Evolutionary conservation across 192 early-diverging fungal species (phyloP).

Genomic region (Mortierella alpina): DNA sequence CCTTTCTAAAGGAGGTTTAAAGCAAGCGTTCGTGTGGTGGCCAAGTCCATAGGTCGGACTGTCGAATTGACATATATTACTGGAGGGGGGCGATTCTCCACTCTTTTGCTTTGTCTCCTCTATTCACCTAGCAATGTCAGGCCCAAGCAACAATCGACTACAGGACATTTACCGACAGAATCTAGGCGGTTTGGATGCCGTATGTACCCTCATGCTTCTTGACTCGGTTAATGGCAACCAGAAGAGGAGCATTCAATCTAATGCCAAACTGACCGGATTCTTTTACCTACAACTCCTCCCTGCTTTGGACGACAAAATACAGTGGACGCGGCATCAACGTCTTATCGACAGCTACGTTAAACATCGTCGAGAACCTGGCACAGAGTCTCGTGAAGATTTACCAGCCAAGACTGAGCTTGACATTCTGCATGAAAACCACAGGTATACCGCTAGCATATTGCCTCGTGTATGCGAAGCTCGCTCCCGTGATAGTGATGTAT

Average conservation of each 20-base stretch:
- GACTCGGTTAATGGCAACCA: too few species aligned
- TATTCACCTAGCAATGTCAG: background rate
- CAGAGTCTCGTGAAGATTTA: background rate
- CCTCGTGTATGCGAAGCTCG: background rate
- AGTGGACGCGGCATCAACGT: constrained; percentile 68
- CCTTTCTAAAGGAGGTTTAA: background rate
- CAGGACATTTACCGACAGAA: constrained; percentile 51
- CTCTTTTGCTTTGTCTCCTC: background rate
- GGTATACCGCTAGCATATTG: constrained; percentile 45
- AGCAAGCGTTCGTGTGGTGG: background rate
- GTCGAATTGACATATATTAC: too few species aligned
- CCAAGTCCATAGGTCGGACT: too few species aligned
- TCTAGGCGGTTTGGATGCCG: constrained; percentile 58
- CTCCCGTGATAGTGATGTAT: background rate
- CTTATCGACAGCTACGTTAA: constrained; percentile 68
- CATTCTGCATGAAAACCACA: constrained; percentile 77
- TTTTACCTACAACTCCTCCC: background rate
- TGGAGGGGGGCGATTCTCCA: background rate
- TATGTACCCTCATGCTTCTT: constrained; percentile 16
- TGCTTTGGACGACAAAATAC: background rate
- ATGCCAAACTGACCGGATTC: background rate
- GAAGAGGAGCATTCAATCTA: too few species aligned
- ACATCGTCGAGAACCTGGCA: constrained; percentile 42
- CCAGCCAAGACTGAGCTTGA: constrained; percentile 70
- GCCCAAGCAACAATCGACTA: background rate